Conservation (phyloP, 768 basidiomycete species). For the Termitomyces sp. region DNA sequence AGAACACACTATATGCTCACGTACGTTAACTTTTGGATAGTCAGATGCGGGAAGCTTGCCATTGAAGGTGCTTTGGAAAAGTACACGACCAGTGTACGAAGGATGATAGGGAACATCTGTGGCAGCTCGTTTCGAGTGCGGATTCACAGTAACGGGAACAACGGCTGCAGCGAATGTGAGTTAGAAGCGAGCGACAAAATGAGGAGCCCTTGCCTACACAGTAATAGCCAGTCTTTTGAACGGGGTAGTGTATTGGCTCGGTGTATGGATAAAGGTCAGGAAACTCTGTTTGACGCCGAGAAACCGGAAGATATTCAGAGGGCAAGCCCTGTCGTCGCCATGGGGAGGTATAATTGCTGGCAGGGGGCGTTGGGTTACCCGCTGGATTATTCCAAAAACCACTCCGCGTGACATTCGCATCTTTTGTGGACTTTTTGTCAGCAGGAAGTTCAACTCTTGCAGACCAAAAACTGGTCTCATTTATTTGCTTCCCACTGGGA, state of each 20-base stretch:
- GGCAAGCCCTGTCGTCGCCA: constrained; percentile 30
- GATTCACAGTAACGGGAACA: constrained; percentile 82
- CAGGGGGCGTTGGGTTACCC: constrained; percentile 52
- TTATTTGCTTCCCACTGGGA: constrained; percentile 52
- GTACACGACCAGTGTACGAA: constrained; percentile 69
- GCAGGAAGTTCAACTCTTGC: constrained; percentile 63
- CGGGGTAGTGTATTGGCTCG: constrained; percentile 76
- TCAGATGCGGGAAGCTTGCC: constrained; percentile 90
- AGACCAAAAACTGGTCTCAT: constrained; percentile 86
- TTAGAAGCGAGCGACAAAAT: constrained; percentile 3
- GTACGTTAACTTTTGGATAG: constrained; percentile 94
- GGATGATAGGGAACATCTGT: constrained; percentile 66
- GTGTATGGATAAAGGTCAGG: constrained; percentile 53
- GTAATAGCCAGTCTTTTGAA: constrained; percentile 89
- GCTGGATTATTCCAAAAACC: constrained; percentile 56
- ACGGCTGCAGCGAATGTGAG: constrained; percentile 45
- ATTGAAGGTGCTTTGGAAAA: constrained; percentile 85
- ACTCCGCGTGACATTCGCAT: constrained; percentile 19
- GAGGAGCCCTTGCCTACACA: constrained; percentile 70
- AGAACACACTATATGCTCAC: constrained; percentile 19
- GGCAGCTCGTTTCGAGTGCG: constrained; percentile 30
- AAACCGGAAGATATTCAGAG: background rate
- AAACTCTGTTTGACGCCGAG: constrained; percentile 25
- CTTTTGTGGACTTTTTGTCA: constrained; percentile 23
- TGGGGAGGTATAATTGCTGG: constrained; percentile 42